phyloP scores from a whole-genome alignment of 2,329 filamentous ascomycete species.

The Cercospora berteroae region DNA sequence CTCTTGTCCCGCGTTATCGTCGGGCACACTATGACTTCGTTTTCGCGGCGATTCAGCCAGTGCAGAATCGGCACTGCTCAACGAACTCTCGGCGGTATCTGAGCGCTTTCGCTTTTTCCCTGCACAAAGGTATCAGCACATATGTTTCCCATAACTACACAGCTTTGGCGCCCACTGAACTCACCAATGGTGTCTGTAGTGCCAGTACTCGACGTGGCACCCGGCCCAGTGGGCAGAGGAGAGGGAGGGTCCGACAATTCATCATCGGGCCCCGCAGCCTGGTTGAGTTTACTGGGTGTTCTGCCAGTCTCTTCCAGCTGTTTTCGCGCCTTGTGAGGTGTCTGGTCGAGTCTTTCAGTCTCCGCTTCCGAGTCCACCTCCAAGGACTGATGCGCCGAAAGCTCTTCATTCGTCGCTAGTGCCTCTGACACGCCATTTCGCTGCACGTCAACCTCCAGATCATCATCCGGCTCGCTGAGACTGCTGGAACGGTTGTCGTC shows the following conservation, averaged over 20 bases:
- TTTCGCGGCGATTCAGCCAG: constrained; percentile 39
- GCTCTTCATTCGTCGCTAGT: constrained; percentile 14
- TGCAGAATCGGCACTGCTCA: constrained; percentile 39
- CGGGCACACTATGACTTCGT: constrained; percentile 30
- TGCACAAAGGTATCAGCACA: constrained; percentile 10
- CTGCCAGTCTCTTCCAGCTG: constrained; percentile 54
- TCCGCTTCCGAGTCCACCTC: constrained; percentile 79
- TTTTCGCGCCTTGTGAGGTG: constrained; percentile 35
- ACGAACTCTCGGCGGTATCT: constrained; percentile 41
- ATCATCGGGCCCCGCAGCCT: constrained; percentile 50
- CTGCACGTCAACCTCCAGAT: constrained; percentile 46
- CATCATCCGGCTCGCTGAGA: constrained; percentile 86
- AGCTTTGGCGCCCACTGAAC: neutral
- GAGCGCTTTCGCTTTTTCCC: constrained; percentile 48
- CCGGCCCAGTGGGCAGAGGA: constrained; percentile 32
- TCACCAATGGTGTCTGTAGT: constrained; percentile 32
- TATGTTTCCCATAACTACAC: neutral
- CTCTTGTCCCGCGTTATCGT: constrained; percentile 18
- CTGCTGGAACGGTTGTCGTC: constrained; percentile 69
- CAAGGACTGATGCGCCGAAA: constrained; percentile 29
- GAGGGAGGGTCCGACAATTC: constrained; percentile 41
- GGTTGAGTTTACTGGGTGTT: constrained; percentile 74
- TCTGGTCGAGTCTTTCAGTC: constrained; percentile 87
- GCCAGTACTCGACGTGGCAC: constrained; percentile 36
- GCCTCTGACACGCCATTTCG: constrained; percentile 12